Base-by-base conservation (phyloP, 306 rosid species). In the Pyrus pyrifolia region DNA sequence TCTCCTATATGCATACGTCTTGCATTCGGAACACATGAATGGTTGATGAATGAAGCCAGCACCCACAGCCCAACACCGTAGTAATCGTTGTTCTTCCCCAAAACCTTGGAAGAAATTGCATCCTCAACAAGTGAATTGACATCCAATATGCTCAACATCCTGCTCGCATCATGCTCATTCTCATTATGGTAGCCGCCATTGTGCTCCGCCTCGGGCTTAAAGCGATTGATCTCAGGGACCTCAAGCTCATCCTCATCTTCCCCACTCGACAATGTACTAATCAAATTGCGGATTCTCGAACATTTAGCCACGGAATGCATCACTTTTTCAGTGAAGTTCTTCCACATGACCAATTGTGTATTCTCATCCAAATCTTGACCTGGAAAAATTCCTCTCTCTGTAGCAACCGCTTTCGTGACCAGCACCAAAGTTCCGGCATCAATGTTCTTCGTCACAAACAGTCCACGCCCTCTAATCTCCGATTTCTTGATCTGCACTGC, bases 31-130 rank as follows among this genome's bases (percentile, higher is more conserved):
- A 73, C 74, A 18, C 99, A 95, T 0, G 97, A 90, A 81, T 95
- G 99, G 83, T 92, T 92, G 65, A 95, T 77, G 78, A 92, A 90
- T 6, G 96, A 67, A 62, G 99, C 87, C 15, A 90, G 83, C 53
- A 95, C 6, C 99, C 99, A 92, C 14, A 92, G 7, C 27, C 97
- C 99, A 45, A 95, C 88, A 74, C 97, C 93, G 75, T 95, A 85
- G 40, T 81, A 90, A 46, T 86, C 93, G 25, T 85, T 83, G 76
- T 89, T 87, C 76, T 83, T 90, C 68, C 99, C 97, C 74, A 90
- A 72, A 58, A 89, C 91, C 83, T 84, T 89, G 14, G 96, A 85
- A 2, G 89, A 90, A 75, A 81, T 81, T 1, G 93, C 85, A 81
- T 83, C 87, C 71, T 90, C 97, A 52, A 90, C 91, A 7, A 92